These are phyloP conservation scores for Phaeosphaeriaceae sp. DNA, from an alignment of 2,329 filamentous ascomycete genomes.

Conservation along the genomic window DNA sequence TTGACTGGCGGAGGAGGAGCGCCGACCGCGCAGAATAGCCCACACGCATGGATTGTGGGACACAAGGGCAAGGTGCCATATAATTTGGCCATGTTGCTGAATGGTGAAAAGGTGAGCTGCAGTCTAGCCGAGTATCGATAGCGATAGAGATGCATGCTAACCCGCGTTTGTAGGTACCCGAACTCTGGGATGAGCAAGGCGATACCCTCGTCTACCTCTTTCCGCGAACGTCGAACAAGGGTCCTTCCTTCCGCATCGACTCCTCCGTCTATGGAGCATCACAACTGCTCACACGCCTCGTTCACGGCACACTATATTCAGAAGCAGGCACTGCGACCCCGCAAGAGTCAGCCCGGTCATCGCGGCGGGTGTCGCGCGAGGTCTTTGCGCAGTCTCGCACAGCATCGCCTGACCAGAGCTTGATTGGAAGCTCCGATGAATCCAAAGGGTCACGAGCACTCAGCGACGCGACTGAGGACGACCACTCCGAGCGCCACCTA, in stretches of 20 bases:
- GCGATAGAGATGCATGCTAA: background rate
- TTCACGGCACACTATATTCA: constrained; percentile 61
- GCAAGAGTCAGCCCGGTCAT: constrained; percentile 27
- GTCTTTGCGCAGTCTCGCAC: constrained; percentile 40
- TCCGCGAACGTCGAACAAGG: constrained; percentile 61
- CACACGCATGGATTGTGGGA: constrained; percentile 65
- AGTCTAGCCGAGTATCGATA: background rate
- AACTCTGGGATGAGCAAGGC: constrained; percentile 69
- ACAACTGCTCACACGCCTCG: constrained; percentile 61
- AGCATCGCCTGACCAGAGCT: constrained; percentile 41
- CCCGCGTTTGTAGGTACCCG: constrained; percentile 53
- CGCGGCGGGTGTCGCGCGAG: constrained; percentile 29
- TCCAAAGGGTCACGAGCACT: constrained; percentile 58
- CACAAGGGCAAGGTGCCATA: constrained; percentile 64
- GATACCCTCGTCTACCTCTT: constrained; percentile 70
- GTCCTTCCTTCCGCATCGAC: constrained; percentile 67
- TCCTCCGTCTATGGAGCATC: constrained; percentile 66
- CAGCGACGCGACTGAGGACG: constrained; percentile 57
- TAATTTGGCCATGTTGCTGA: constrained; percentile 58
- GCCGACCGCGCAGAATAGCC: constrained; percentile 20
- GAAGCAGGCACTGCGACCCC: constrained; percentile 26
- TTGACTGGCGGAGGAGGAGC: constrained; percentile 6
- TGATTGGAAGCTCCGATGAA: constrained; percentile 50
- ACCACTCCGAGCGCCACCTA: constrained; percentile 59
- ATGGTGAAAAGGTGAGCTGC: constrained; percentile 57